A percentile compares a stretch with the other conserved stretches of the same genome.
These are phyloP conservation scores for Sextonia rubra DNA, from an alignment of 164 flowering plant genomes.

Conservation along the genomic window DNA sequence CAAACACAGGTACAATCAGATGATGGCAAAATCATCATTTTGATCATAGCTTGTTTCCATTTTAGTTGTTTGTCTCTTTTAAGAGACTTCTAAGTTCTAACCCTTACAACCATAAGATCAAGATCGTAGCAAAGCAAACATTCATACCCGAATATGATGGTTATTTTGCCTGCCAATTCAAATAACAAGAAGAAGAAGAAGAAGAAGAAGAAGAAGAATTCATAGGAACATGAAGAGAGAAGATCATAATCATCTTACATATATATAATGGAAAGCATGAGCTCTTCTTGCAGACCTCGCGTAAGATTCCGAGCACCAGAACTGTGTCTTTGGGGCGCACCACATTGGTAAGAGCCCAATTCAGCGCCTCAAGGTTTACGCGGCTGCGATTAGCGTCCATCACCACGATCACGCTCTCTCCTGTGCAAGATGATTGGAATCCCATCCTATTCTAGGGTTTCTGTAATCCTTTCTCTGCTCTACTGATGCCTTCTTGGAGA, in stretches of 20 bases:
- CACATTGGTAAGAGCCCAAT: conserved; percentile 40
- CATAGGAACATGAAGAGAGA: neutral
- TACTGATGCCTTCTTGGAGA: neutral
- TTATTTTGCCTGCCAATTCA: neutral
- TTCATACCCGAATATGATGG: too few relatives aligned
- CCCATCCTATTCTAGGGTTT: neutral
- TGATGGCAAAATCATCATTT: too few relatives aligned
- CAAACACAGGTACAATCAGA: too few relatives aligned
- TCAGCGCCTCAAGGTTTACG: conserved; percentile 25
- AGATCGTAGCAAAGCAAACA: too few relatives aligned
- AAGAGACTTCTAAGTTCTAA: too few relatives aligned
- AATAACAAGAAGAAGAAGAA: neutral
- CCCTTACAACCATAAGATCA: too few relatives aligned
- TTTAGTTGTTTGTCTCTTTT: too few relatives aligned
- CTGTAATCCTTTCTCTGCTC: neutral
- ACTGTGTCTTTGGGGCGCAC: conserved; percentile 42
- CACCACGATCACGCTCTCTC: conserved; percentile 41
- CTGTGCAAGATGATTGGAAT: neutral
- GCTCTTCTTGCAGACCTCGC: conserved; percentile 31
- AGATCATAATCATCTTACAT: conserved; percentile 31
- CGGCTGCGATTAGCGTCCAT: conserved; percentile 35
- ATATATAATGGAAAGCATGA: conserved; percentile 33
- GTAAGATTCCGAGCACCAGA: conserved; percentile 32
- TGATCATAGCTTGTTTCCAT: too few relatives aligned
- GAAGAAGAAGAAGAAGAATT: too few relatives aligned